Evolutionary conservation across 2,329 filamentous ascomycete genomes (phyloP).

Genomic region (Biscogniauxia mediterranea): DNA sequence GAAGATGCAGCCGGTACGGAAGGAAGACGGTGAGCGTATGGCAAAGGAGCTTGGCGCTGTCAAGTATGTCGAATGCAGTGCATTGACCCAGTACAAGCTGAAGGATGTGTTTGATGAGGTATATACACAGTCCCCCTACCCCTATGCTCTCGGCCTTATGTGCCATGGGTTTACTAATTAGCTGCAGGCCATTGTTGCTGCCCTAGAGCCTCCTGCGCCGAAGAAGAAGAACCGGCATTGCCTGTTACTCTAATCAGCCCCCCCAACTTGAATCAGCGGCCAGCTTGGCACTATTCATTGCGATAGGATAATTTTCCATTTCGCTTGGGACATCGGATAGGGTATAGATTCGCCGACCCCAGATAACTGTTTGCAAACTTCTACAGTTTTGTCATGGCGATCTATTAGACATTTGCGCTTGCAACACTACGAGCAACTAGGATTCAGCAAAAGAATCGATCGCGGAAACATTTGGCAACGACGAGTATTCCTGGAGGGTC

Average conservation of each 20-base stretch:
- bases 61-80: constrained; percentile 98
- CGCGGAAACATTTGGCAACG: constrained; percentile 21
- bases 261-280: background rate
- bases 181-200: constrained; percentile 85
- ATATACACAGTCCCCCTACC: constrained; percentile 33
- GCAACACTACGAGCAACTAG: constrained; percentile 24
- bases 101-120: constrained; percentile 99
- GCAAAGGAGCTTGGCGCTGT: constrained; percentile 96
- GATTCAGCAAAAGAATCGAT: constrained; percentile 21
- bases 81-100: constrained; percentile 94
- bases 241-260: constrained; percentile 58
- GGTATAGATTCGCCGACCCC: constrained; percentile 16
- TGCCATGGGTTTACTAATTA: constrained; percentile 3
- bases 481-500: constrained; percentile 16
- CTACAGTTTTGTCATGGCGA: constrained; percentile 24
- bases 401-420: constrained; percentile 24
- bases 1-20: constrained; percentile 90
- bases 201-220: constrained; percentile 79
- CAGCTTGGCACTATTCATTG: background rate
- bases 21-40: constrained; percentile 93
- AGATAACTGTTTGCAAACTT: constrained; percentile 21
- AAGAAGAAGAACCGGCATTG: constrained; percentile 76
- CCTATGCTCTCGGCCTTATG: background rate
- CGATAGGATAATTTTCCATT: constrained; percentile 14
- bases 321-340: constrained; percentile 11